Conservation (phyloP, 164 flowering plant species). For the Chimonanthus salicifolius region DNA sequence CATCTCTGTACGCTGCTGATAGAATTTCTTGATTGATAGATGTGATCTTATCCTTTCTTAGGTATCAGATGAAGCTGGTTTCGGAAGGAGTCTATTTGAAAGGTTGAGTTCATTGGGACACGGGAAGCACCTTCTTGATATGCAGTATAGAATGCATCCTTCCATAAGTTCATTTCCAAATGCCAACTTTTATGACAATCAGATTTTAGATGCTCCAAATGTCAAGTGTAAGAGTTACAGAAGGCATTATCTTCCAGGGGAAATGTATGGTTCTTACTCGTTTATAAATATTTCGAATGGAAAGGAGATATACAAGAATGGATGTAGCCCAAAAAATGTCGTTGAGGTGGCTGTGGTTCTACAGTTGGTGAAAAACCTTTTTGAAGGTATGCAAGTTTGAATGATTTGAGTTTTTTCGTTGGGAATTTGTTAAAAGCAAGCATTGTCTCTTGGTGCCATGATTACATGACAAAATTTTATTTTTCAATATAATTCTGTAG, state of each 20-base stretch:
- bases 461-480: background rate
- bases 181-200: background rate
- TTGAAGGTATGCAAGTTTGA: conserved; percentile 23
- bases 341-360: conserved; percentile 35
- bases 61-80: background rate
- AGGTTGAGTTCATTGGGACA: background rate
- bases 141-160: background rate
- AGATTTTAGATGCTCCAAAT: background rate
- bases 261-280: background rate
- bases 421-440: background rate
- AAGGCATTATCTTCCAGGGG: background rate
- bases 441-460: background rate
- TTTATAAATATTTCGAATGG: conserved; percentile 12
- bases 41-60: too few species aligned
- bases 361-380: conserved; percentile 27
- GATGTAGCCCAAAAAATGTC: conserved; percentile 27
- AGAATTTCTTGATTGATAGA: too few species aligned
- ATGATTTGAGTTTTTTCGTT: background rate
- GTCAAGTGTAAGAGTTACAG: background rate
- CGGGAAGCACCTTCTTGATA: background rate
- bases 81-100: conserved; percentile 5
- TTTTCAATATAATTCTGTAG: too few species aligned
- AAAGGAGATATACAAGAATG: conserved; percentile 21
- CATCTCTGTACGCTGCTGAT: too few species aligned
- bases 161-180: background rate